Evolutionary conservation across 495 filamentous ascomycete species (phyloP).

Genomic region (Penicillium bialowiezense): DNA sequence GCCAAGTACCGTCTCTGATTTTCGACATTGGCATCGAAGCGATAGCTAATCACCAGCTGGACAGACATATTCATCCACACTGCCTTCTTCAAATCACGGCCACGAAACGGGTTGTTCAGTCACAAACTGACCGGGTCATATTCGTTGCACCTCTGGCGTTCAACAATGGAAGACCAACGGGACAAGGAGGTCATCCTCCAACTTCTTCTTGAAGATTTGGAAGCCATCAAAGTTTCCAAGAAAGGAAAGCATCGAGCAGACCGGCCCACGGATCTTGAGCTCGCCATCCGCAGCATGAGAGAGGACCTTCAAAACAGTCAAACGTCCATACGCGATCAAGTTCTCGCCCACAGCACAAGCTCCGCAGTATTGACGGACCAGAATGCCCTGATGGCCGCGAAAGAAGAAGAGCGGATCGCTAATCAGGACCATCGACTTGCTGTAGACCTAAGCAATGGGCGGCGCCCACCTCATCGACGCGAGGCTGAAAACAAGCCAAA

Average conservation of each 20-base stretch:
- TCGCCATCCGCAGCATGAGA: not conserved
- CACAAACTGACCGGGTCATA: no score
- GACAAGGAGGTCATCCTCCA: not conserved
- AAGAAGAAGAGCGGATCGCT: not conserved
- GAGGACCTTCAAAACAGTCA: not conserved
- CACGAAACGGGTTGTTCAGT: no score
- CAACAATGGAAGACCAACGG: not conserved
- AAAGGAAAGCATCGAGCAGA: not conserved
- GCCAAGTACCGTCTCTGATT: no score
- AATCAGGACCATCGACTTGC: not conserved
- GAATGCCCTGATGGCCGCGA: not conserved
- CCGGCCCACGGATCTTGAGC: not conserved
- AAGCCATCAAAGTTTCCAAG: not conserved
- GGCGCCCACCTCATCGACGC: no score
- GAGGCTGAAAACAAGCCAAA: not conserved
- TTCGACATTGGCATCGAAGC: no score
- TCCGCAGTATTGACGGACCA: constrained; percentile 3
- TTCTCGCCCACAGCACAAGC: constrained; percentile 2
- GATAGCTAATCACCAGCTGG: no score
- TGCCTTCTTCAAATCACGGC: no score
- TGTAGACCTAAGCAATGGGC: not conserved
- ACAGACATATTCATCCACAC: no score
- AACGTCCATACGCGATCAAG: not conserved
- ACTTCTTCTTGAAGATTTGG: not conserved
- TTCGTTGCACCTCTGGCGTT: no score